Conservation (phyloP, 495 filamentous ascomycete species). For the Aspergillus ellipticus region DNA sequence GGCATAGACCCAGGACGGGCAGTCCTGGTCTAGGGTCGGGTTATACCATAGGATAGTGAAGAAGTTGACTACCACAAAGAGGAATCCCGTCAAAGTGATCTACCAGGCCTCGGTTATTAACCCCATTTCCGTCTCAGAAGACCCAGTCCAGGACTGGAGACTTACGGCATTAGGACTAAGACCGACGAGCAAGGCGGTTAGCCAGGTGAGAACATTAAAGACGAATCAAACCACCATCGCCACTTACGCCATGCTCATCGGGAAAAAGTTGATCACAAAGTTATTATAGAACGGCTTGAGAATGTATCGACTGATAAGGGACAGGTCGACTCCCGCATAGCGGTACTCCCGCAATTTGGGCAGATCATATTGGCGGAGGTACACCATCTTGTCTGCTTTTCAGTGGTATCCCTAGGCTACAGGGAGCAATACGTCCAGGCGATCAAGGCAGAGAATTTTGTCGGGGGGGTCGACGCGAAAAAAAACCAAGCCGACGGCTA, state of each 20-base stretch:
- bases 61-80: slow-evolving; percentile 87
- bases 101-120: slow-evolving; percentile 24
- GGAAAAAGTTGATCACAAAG: slow-evolving; percentile 88
- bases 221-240: slow-evolving; percentile 14
- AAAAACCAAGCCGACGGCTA: slow-evolving; percentile 2
- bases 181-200: slow-evolving; percentile 15
- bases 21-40: slow-evolving; percentile 89
- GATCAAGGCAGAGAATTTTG: background rate
- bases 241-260: slow-evolving; percentile 87
- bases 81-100: slow-evolving; percentile 90
- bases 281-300: slow-evolving; percentile 98
- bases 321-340: slow-evolving; percentile 88
- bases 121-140: background rate
- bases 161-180: slow-evolving; percentile 60
- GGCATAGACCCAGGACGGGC: slow-evolving; percentile 90
- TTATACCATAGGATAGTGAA: slow-evolving; percentile 95
- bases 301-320: slow-evolving; percentile 81
- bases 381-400: slow-evolving; percentile 55
- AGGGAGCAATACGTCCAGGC: background rate
- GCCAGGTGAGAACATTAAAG: slow-evolving; percentile 17
- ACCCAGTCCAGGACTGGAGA: slow-evolving; percentile 16
- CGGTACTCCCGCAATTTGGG: slow-evolving; percentile 87
- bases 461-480: background rate
- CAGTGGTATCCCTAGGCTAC: background rate
- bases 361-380: slow-evolving; percentile 87